Evolutionary conservation across 371 early-diverging fungal genomes (phyloP).

Genomic region (Globomyces sp.): DNA sequence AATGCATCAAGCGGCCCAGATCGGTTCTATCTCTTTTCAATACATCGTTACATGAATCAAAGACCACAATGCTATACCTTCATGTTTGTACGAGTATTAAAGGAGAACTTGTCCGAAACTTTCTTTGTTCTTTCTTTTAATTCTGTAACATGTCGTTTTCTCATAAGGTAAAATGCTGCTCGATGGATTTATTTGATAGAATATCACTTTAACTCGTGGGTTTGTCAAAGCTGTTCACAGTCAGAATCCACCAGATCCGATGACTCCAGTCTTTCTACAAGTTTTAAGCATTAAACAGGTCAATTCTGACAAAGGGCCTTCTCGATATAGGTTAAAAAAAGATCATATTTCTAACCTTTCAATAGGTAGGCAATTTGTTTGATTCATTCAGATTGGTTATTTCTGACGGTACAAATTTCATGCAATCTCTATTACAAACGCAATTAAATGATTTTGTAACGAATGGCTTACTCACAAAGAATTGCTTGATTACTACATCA

Average conservation of each 20-base stretch:
- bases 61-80: too few relatives aligned
- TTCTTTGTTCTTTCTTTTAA: too few relatives aligned
- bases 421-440: conserved; percentile 70
- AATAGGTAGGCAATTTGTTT: background rate
- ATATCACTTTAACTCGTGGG: too few relatives aligned
- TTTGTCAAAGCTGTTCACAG: too few relatives aligned
- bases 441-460: conserved; percentile 53
- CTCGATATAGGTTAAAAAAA: conserved; percentile 41
- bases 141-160: too few relatives aligned
- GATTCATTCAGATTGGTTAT: conserved; percentile 54
- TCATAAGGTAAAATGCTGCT: too few relatives aligned
- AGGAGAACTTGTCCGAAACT: too few relatives aligned
- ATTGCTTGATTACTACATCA: conserved; percentile 52
- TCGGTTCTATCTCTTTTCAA: too few relatives aligned
- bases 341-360: conserved; percentile 50
- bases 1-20: too few relatives aligned
- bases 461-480: conserved; percentile 46
- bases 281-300: conserved; percentile 61
- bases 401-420: conserved; percentile 64
- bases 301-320: conserved; percentile 12
- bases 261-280: conserved; percentile 47
- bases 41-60: too few relatives aligned
- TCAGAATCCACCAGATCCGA: background rate
- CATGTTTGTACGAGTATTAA: too few relatives aligned
- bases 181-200: too few relatives aligned